Base-by-base conservation (phyloP, 2,329 filamentous ascomycete species). In the Trichoderma afroharzianum region DNA sequence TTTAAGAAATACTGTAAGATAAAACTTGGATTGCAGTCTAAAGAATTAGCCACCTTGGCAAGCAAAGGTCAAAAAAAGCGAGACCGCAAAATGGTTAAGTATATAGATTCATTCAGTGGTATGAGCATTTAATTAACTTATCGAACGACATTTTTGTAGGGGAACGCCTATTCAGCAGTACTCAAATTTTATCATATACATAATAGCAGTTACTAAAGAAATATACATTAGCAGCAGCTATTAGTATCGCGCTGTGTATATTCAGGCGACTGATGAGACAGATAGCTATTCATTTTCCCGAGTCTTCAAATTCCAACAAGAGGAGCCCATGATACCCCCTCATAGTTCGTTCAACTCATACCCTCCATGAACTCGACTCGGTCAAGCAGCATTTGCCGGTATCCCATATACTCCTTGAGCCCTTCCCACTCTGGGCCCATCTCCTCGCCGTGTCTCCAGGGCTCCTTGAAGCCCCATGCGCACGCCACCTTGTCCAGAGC, bases 381-480 rank as follows among this genome's bases (percentile, higher is more conserved):
- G 81, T 99, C 96, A 67, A 99, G 83, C 75, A 97, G 87, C 95
- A 98, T 98, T 32, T 93, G 92, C 78, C 92, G 91, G 77, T 92
- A 87, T 47, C 93, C 89, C 76, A 94, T 90, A 82, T 94, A 96
- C 82, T 98, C 93, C 75, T 91, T 89, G 74, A 99, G 84, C 36
- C 88, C 88, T 76, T 97, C 92, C 93, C 96, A 99, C 74, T 98
- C 95, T 68, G 90, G 87, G 0, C 96, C 95, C 75, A 94, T 92
- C 82, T 99, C 96, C 79, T 98, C 94, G 1, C 96, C 96, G 78
- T 93, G 88, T 79, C 91, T 90, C 84, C 88, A 91, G 32, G 85
- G 82, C 79, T 97, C 93, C 77, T 92, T 91, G 82, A 98, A 99
- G 0, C 96, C 96, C 93, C 96, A 99, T 0, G 93, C 92, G 74